Conservation (phyloP, 2,329 filamentous ascomycete species). For the Trichoderma oligosporum region DNA sequence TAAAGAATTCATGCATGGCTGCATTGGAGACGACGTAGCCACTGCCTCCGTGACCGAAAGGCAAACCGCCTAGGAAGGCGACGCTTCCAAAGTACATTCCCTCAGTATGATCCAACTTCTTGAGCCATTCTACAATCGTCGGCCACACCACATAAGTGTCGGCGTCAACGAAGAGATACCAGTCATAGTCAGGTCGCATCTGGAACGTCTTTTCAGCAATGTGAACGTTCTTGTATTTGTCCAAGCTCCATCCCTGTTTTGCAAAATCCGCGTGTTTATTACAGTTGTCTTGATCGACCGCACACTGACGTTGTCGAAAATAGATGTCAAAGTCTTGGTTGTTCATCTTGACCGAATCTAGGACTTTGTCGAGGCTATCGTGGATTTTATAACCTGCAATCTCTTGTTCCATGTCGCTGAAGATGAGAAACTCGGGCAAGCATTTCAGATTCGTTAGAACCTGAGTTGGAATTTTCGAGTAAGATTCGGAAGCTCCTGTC, state of each 20-base stretch:
- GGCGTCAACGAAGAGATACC: slow-evolving; percentile 58
- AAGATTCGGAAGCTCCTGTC: slow-evolving; percentile 54
- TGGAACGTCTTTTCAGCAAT: slow-evolving; percentile 53
- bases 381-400: slow-evolving; percentile 43
- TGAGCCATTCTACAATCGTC: slow-evolving; percentile 49
- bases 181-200: slow-evolving; percentile 50
- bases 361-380: slow-evolving; percentile 46
- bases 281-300: slow-evolving; percentile 44
- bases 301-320: slow-evolving; percentile 43
- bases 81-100: slow-evolving; percentile 50
- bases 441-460: slow-evolving; percentile 51
- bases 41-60: slow-evolving; percentile 55
- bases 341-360: slow-evolving; percentile 40
- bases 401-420: slow-evolving; percentile 52
- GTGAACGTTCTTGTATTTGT: slow-evolving; percentile 61
- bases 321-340: slow-evolving; percentile 52
- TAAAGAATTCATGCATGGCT: slow-evolving; percentile 47
- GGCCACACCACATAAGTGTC: slow-evolving; percentile 56
- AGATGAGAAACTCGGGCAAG: slow-evolving; percentile 51
- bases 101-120: slow-evolving; percentile 40
- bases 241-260: slow-evolving; percentile 48
- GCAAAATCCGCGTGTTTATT: slow-evolving; percentile 30
- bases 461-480: slow-evolving; percentile 50
- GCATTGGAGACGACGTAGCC: slow-evolving; percentile 52
- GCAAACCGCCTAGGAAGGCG: slow-evolving; percentile 39